Evolutionary conservation across 169 alveolate genomes (phyloP).

Genomic region (Cryptosporidium parvum): DNA sequence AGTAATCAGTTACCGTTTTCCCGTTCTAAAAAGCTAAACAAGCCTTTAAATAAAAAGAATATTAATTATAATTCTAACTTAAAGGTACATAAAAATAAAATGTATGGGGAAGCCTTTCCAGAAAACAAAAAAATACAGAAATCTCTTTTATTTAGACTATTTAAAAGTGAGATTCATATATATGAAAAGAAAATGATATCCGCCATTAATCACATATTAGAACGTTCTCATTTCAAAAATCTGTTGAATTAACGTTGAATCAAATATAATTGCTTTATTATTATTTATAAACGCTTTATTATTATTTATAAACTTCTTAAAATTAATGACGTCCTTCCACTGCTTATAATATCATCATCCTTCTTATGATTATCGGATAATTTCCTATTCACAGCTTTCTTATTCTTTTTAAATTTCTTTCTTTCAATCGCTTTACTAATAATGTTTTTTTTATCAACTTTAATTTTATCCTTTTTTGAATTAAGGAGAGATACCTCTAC

Average conservation of each 20-base stretch:
- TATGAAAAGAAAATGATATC: conserved; percentile 4
- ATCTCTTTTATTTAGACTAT: conserved; percentile 8
- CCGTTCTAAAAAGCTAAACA: neutral
- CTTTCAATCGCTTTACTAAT: neutral
- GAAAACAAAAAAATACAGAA: neutral
- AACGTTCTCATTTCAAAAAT: neutral
- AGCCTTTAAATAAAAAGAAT: neutral
- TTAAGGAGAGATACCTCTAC: neutral
- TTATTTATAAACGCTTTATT: neutral
- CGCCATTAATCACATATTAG: conserved; percentile 2
- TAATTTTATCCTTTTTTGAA: neutral
- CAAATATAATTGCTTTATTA: neutral
- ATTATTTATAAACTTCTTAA: neutral
- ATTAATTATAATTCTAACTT: neutral
- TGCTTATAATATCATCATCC: neutral
- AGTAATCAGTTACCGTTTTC: neutral
- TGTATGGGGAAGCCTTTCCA: neutral
- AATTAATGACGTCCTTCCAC: conserved; percentile 5
- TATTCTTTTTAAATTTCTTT: neutral
- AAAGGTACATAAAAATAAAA: neutral
- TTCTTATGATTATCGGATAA: neutral
- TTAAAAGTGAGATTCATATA: neutral
- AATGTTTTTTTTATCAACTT: neutral
- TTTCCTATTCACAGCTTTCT: neutral
- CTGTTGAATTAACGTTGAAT: neutral